Evolutionary conservation across 1,139 yeast species (phyloP).

Genomic region (Hansenula lynferdii): DNA sequence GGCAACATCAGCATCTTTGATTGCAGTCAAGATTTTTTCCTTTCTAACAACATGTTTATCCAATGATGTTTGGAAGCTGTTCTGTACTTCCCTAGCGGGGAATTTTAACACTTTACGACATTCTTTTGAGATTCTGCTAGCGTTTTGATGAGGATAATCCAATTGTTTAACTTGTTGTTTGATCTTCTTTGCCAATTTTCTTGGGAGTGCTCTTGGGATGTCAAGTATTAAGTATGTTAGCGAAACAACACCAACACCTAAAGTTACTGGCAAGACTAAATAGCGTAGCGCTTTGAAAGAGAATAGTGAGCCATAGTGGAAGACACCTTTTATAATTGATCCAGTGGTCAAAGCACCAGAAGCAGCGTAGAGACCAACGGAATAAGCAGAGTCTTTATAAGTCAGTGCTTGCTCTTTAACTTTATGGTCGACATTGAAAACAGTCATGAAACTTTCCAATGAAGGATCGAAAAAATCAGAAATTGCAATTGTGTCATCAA

Average conservation of each 20-base stretch:
- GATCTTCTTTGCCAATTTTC: conserved; percentile 74
- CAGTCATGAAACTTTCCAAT: conserved; percentile 44
- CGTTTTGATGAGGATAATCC: conserved; percentile 76
- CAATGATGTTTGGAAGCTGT: conserved; percentile 65
- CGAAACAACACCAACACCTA: conserved; percentile 54
- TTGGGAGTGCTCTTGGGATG: conserved; percentile 84
- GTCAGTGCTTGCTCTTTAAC: conserved; percentile 22
- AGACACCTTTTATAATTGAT: conserved; percentile 24
- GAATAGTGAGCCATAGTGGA: conserved; percentile 30
- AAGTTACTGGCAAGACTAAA: conserved; percentile 32
- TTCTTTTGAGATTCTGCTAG: conserved; percentile 76
- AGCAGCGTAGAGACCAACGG: conserved; percentile 27
- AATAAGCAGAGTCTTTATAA: conserved; percentile 27
- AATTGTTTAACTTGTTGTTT: conserved; percentile 52
- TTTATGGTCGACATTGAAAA: conserved; percentile 16
- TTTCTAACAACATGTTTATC: conserved; percentile 62
- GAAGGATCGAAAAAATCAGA: conserved; percentile 78
- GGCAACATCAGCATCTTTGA: conserved; percentile 55
- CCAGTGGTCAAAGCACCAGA: conserved; percentile 30
- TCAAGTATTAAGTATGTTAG: conserved; percentile 68
- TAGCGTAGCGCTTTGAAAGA: conserved; percentile 27
- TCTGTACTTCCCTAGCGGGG: conserved; percentile 82
- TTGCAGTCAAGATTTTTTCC: conserved; percentile 46
- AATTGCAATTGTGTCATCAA: conserved; percentile 55
- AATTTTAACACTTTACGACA: conserved; percentile 74